phyloP scores from a whole-genome alignment of 2,329 filamentous ascomycete genomes.

The Graphilbum ipis-grandicollis region DNA sequence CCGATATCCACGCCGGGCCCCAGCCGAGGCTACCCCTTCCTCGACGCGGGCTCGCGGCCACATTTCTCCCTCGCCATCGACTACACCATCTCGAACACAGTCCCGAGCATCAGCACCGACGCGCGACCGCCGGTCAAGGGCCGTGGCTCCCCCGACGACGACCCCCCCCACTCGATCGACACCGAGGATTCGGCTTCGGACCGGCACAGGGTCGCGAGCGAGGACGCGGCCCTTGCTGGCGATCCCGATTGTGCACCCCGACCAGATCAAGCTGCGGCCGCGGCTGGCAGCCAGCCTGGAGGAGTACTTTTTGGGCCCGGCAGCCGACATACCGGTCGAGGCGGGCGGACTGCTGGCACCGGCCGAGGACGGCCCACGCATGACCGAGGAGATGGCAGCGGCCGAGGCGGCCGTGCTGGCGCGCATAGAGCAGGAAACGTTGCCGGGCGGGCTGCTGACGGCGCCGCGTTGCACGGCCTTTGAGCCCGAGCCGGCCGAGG shows the following conservation, averaged over 20 bases:
- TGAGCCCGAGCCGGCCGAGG: constrained; percentile 52
- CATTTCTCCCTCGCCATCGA: not conserved
- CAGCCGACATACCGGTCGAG: constrained; percentile 33
- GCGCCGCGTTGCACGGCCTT: constrained; percentile 53
- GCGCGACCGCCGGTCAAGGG: no score
- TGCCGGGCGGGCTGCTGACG: constrained; percentile 61
- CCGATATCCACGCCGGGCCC: not conserved
- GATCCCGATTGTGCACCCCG: constrained; percentile 42
- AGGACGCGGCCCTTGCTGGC: constrained; percentile 22
- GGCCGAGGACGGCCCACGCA: constrained; percentile 37
- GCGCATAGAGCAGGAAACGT: constrained; percentile 53
- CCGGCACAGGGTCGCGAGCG: no score
- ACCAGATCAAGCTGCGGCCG: constrained; percentile 33
- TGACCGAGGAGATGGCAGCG: constrained; percentile 43
- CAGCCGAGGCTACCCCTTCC: not conserved
- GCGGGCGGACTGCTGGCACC: constrained; percentile 37
- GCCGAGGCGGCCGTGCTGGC: constrained; percentile 54
- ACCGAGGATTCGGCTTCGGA: constrained; percentile 32
- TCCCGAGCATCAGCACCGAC: constrained; percentile 16
- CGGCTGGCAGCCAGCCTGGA: constrained; percentile 37
- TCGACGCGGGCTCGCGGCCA: constrained; percentile 1
- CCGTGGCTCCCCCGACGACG: constrained; percentile 3
- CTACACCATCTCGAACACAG: constrained; percentile 15
- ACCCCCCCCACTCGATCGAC: constrained; percentile 14
- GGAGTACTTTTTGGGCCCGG: constrained; percentile 38